Percentiles rank a stretch among this genome's conserved stretches.
Conservation (phyloP, 179 eudicot genomes). For the Silene vulgaris region DNA sequence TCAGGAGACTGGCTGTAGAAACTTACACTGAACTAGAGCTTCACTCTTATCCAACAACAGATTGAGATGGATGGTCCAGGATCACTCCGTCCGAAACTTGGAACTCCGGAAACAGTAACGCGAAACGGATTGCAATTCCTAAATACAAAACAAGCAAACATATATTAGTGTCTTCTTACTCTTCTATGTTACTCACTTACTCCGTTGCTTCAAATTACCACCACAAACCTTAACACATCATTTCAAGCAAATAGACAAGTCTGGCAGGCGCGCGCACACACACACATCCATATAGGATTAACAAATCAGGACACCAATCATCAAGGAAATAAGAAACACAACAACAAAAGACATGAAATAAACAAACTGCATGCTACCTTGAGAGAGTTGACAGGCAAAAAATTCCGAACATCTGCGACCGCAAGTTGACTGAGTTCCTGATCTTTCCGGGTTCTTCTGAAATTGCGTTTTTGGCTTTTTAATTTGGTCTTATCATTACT, state of each 20-base stretch:
- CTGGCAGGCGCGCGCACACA: no score
- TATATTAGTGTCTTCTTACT: not conserved
- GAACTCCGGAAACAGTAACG: not conserved
- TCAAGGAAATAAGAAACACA: no score
- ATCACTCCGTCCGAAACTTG: not conserved
- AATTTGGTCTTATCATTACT: no score
- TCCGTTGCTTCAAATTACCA: not conserved
- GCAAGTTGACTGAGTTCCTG: no score
- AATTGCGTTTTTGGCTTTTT: no score
- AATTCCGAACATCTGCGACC: no score
- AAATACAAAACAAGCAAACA: not conserved
- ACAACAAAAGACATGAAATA: no score
- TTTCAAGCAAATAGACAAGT: not conserved
- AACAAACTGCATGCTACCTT: no score
- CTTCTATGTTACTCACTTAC: not conserved
- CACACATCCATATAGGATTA: no score
- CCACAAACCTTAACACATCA: not conserved
- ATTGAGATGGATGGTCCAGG: not conserved
- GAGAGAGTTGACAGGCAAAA: no score
- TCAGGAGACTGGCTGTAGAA: not conserved
- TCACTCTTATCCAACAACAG: slow-evolving; percentile 7
- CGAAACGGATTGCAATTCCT: not conserved
- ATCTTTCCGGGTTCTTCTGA: no score
- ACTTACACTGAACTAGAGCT: slow-evolving; percentile 5
- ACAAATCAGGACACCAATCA: no score